These are phyloP conservation scores for Turritis glabra DNA, from an alignment of 345 rosid genomes.

Conservation along the genomic window DNA sequence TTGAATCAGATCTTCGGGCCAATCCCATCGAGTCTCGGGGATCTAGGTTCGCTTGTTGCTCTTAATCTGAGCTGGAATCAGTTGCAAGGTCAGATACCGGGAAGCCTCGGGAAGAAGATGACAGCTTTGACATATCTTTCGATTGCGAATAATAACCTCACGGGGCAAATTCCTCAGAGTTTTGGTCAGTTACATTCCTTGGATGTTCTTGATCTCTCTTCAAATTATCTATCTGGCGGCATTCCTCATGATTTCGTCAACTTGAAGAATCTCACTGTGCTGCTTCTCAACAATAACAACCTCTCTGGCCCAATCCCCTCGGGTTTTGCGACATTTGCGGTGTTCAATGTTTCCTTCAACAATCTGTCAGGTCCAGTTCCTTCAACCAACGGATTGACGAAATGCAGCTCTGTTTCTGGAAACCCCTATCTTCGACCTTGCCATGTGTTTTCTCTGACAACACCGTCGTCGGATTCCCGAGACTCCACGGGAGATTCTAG, in stretches of 20 bases:
- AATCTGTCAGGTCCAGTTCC: constrained; percentile 54
- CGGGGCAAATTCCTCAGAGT: constrained; percentile 49
- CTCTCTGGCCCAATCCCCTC: constrained; percentile 53
- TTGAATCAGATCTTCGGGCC: constrained; percentile 52
- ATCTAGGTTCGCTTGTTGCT: constrained; percentile 47
- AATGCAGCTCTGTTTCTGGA: constrained; percentile 44
- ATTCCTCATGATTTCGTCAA: constrained; percentile 47
- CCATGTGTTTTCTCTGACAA: constrained; percentile 46
- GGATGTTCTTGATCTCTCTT: constrained; percentile 43
- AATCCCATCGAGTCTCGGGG: constrained; percentile 46
- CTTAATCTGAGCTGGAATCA: constrained; percentile 58
- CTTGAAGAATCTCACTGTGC: constrained; percentile 48
- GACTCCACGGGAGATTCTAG: constrained; percentile 36
- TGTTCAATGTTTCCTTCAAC: constrained; percentile 51
- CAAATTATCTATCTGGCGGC: constrained; percentile 43
- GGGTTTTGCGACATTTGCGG: constrained; percentile 42
- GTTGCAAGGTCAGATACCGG: constrained; percentile 53
- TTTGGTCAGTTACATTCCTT: constrained; percentile 41
- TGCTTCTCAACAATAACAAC: constrained; percentile 52
- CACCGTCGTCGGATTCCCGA: constrained; percentile 42
- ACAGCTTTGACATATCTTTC: constrained; percentile 49
- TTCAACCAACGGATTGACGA: constrained; percentile 40
- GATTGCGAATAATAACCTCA: constrained; percentile 49
- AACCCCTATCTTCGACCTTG: constrained; percentile 56
- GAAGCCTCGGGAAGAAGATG: constrained; percentile 42